Evolutionary conservation across 352 stramenopile genomes (phyloP), one percentile per base, ranked within the genome.

Genomic region (Sclerospora graminicola): DNA sequence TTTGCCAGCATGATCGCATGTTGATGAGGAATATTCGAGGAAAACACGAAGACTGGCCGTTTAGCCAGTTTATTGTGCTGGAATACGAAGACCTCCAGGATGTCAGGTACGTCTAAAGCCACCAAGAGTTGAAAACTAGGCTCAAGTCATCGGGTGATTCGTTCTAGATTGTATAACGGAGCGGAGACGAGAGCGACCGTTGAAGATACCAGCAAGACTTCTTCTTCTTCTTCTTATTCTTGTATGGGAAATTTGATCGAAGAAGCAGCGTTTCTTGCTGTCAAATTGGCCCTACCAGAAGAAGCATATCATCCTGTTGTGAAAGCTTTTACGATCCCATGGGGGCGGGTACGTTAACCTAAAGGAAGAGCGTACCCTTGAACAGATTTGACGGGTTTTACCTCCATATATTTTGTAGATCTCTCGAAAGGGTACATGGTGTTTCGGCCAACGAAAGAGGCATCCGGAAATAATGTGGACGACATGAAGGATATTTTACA

Each of bases 11-110:
- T 9, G 59, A 76, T 36, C 48, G 53, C 13, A 30, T 77, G 21
- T 75, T 49, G 28, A 48, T 80, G 39, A 38, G 39, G 39, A 54
- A 60, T 23, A 72, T 80, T 51, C 51, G 59, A 23, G 58, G 46
- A 8, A 68, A 68, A 30, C 36, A 62, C 32, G 45, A 64, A 8
- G 33, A 23, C 10, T 64, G 59, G 59, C 50, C 49, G 2, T 64
- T 68, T n/a, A 50, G 61, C 18, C n/a, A 44, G 13, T 45, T 41
- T 5, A 64, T 62, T 16, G 9, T 57, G 21, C 29, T 64, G 13
- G 18, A 32, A 20, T 57, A 51, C 8, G 13, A 58, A 20, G 5
- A 27, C 2, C 4, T 68, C 7, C 34, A 36, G 8, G 59, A 62
- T 45, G 44, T 49, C 27, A 48, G 48, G 59, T 68, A 53, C 26